Percentiles rank a stretch among this genome's conserved stretches.
These are phyloP conservation scores for Pyrenochaeta sp. DNA, from an alignment of 2,329 filamentous ascomycete genomes.

Conservation along the genomic window DNA sequence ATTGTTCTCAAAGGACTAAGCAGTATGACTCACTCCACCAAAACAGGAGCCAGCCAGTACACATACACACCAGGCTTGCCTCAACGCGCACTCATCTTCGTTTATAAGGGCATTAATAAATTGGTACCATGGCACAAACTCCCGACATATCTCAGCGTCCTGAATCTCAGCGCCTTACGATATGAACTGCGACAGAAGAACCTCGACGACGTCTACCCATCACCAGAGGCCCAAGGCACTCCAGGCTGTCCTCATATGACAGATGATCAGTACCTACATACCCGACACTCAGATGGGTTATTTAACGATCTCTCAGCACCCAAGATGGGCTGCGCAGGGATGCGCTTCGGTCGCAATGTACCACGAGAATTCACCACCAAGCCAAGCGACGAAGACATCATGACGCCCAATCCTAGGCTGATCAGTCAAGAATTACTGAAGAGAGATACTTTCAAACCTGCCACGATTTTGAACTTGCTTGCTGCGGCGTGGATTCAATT, in stretches of 20 bases:
- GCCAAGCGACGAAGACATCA: slow-evolving; percentile 54
- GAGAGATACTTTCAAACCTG: slow-evolving; percentile 55
- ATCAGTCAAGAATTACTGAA: slow-evolving; percentile 55
- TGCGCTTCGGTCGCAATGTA: slow-evolving; percentile 58
- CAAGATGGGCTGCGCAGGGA: slow-evolving; percentile 56
- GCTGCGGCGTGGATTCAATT: slow-evolving; percentile 62
- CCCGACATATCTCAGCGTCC: slow-evolving; percentile 50
- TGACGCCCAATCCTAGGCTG: slow-evolving; percentile 55
- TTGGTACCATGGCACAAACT: slow-evolving; percentile 56
- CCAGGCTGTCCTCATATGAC: slow-evolving; percentile 34
- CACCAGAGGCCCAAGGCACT: slow-evolving; percentile 50
- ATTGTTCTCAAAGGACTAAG: background rate
- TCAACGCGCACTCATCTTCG: slow-evolving; percentile 32
- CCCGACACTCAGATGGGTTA: slow-evolving; percentile 56
- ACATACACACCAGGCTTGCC: slow-evolving; percentile 20
- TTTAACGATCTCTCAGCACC: slow-evolving; percentile 55
- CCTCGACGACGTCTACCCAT: slow-evolving; percentile 55
- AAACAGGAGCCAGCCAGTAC: slow-evolving; percentile 1
- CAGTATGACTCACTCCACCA: slow-evolving; percentile 3
- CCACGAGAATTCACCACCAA: slow-evolving; percentile 47
- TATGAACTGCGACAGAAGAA: slow-evolving; percentile 56
- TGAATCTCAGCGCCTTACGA: slow-evolving; percentile 54
- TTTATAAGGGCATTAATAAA: slow-evolving; percentile 52
- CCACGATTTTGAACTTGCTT: slow-evolving; percentile 56
- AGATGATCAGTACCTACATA: slow-evolving; percentile 44